Evolutionary conservation across 768 basidiomycete genomes (phyloP).

Genomic region (Russula brevipes): DNA sequence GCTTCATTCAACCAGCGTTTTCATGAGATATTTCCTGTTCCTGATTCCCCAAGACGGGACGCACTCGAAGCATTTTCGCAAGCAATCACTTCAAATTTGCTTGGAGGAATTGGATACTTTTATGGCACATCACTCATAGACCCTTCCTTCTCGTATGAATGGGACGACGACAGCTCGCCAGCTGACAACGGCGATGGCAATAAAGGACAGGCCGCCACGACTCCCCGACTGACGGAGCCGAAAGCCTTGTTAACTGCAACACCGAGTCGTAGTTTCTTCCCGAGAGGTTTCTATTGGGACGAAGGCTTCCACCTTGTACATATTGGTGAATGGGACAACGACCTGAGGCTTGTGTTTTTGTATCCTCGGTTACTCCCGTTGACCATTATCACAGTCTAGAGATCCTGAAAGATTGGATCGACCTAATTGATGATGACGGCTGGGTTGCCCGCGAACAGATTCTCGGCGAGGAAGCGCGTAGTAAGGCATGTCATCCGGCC

Average conservation of each 20-base stretch:
- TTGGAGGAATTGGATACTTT: constrained; percentile 94
- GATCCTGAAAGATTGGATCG: constrained; percentile 86
- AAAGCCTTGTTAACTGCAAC: constrained; percentile 83
- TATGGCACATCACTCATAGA: constrained; percentile 88
- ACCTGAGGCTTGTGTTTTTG: constrained; percentile 51
- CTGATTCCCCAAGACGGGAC: constrained; percentile 46
- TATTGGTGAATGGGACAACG: constrained; percentile 91
- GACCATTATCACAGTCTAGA: constrained; percentile 52
- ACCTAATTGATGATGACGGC: constrained; percentile 86
- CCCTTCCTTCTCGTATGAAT: constrained; percentile 79
- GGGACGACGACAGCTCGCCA: constrained; percentile 63
- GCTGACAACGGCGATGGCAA: constrained; percentile 42
- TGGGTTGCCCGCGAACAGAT: constrained; percentile 98
- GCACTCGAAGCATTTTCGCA: constrained; percentile 71
- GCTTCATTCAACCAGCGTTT: constrained; percentile 64
- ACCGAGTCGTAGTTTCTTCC: constrained; percentile 95
- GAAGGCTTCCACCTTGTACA: constrained; percentile 94
- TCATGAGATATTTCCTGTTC: constrained; percentile 60
- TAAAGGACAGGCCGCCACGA: constrained; percentile 39
- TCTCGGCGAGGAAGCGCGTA: constrained; percentile 91
- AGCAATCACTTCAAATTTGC: constrained; percentile 82
- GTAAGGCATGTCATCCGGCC: constrained; percentile 51
- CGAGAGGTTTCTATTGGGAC: constrained; percentile 98
- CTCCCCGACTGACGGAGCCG: constrained; percentile 68
- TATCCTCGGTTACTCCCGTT: not conserved